phyloP scores from a whole-genome alignment of 495 filamentous ascomycete species.

The Chaetomidium leptoderma region DNA sequence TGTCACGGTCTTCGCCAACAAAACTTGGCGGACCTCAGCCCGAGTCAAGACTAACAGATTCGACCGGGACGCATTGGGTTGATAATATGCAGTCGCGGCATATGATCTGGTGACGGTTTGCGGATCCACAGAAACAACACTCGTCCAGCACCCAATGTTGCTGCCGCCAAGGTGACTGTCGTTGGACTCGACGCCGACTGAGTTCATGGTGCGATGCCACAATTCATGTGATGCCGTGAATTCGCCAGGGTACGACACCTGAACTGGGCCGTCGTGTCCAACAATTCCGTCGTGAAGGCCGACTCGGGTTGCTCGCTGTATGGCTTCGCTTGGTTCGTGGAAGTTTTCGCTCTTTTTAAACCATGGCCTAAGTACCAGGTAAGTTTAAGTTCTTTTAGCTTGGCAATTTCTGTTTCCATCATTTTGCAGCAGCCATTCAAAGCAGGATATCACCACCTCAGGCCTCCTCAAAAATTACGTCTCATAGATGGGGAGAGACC shows the following conservation, averaged over 20 bases:
- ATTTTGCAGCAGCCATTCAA: too few species aligned
- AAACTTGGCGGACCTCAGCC: conserved; percentile 36
- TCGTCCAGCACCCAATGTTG: conserved; percentile 47
- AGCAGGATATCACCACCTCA: too few species aligned
- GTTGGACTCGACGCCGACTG: conserved; percentile 40
- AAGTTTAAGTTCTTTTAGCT: conserved; percentile 3
- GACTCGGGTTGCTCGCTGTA: conserved; percentile 25
- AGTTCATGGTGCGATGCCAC: conserved; percentile 47
- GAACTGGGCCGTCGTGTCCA: conserved; percentile 43
- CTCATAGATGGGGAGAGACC: too few species aligned
- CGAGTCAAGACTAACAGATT: conserved; percentile 44
- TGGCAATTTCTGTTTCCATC: too few species aligned
- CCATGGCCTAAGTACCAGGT: conserved; percentile 39
- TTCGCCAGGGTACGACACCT: conserved; percentile 41
- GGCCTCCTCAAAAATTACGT: too few species aligned
- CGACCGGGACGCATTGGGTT: conserved; percentile 31
- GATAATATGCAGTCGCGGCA: conserved; percentile 42
- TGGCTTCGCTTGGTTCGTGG: conserved; percentile 30
- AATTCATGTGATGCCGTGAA: conserved; percentile 43
- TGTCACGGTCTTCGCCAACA: conserved; percentile 23
- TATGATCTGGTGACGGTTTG: conserved; percentile 42
- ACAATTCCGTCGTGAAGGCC: conserved; percentile 20
- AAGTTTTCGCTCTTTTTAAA: conserved; percentile 50
- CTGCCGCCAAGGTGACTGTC: conserved; percentile 37
- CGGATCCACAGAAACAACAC: conserved; percentile 38